Evolutionary conservation across 2,329 filamentous ascomycete species (phyloP), one percentile per base, ranked within the genome.

Genomic region (Meredithiella fracta): DNA sequence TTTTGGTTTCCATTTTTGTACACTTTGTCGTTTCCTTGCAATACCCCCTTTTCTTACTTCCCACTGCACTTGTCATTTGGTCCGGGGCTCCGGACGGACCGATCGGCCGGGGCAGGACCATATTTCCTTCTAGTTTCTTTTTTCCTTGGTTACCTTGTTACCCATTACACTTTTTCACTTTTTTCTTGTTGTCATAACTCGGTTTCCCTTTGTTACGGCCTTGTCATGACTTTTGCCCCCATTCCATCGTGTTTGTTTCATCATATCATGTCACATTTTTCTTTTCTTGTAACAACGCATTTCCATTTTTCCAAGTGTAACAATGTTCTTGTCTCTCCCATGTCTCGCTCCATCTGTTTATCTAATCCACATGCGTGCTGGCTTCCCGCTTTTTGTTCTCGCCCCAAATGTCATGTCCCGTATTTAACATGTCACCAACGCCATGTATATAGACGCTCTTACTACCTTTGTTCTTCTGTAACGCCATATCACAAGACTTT

Each of bases 21-120:
- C 58, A 58, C 31, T 49, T 56, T 55, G 51, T 56, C 58, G 61
- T 60, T 62, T 34, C 54, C 11, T 57, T 54, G 42, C 49, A 56
- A 51, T 58, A 60, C 54, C 55, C 55, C 29, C 29, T 11, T 34
- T 34, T 34, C 11, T 42, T 60, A 53, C 40, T 58, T 42, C 50
- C 47, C 53, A 42, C 47, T 44, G 54, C 53, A 50, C 51, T 54
- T 51, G 54, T 47, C 55, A 47, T 47, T 59, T 49, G 25, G 42
- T 56, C 44, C 54, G 17, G 51, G n/a, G 31, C 38, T 37, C 42
- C 47, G 42, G 50, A 53, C 51, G 42, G 53, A 29, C 15, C 29
- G 42, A 37, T 40, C 40, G 34, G 40, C 51, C 25, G 38, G 26
- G 17, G 37, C 2, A 20, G 42, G 53, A 40, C 6, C 29, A 49